Evolutionary conservation across 2,329 filamentous ascomycete genomes (phyloP), one percentile per base, ranked within the genome.

Genomic region (Ophiostoma montium): DNA sequence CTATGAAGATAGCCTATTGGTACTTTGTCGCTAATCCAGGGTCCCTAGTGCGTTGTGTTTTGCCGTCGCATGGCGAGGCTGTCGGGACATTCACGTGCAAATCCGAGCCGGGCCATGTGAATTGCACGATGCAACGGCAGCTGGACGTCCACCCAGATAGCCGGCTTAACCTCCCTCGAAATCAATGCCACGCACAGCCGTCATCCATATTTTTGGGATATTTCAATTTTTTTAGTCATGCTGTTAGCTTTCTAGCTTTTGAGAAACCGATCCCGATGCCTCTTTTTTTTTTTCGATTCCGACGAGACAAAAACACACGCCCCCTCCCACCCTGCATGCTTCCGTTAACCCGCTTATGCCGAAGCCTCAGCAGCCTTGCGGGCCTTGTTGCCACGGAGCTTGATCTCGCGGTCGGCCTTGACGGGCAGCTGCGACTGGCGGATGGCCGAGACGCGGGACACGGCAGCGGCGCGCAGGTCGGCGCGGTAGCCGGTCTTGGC

Each of bases 371-470:
- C 75, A 57, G 81, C 82, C 75, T 84, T 82, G 72, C 76, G 76
- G 62, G 85, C 86, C 76, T 88, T 86, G 59, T 74, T 74, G 60
- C 89, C 88, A 63, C 87, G 78, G 60, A 75, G 74, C 80, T 94
- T 94, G 63, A 68, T 65, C 70, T 81, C 80, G 60, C 78, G 78
- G 56, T 72, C 69, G 54, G 82, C 75, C 82, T 94, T 94, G 70
- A 82, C 79, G 59, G 82, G 71, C 66, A 75, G 76, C 78, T 94
- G 84, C 61, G 84, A 80, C 63, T 75, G 74, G 68, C 82, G 84
- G 74, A 95, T 78, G 62, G 88, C 87, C 62, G 82, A 88, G 65
- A 84, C 87, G 64, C 92, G 86, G 69, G 87, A 74, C 63, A 96
- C 82, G 61, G 90, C 89, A 62, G 75, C 74, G 63, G 77, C 70